phyloP scores from a whole-genome alignment of 192 early-diverging fungal species.

The Rhizoclosmatium globosum region DNA sequence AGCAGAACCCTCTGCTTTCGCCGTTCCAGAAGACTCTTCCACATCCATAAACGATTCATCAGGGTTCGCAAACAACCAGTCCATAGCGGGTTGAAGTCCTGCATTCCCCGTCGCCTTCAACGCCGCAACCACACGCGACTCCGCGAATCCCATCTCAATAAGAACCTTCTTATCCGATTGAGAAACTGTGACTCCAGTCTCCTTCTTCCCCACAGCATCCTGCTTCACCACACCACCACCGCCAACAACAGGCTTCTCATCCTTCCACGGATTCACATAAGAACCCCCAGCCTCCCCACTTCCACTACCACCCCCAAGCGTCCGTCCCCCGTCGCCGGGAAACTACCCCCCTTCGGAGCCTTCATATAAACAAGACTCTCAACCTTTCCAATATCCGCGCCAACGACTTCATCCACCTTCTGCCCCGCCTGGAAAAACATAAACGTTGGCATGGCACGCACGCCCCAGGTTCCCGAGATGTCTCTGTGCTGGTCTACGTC shows the following conservation, averaged over 20 bases:
- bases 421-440: slow-evolving; percentile 60
- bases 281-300: neutral
- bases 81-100: slow-evolving; percentile 85
- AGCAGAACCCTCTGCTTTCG: slow-evolving; percentile 12
- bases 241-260: neutral
- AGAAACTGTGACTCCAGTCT: neutral
- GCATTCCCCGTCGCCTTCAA: slow-evolving; percentile 75
- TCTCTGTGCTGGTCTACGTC: slow-evolving; percentile 75
- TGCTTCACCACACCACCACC: neutral
- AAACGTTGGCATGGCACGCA: slow-evolving; percentile 81
- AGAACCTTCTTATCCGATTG: slow-evolving; percentile 45
- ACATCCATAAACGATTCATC: slow-evolving; percentile 68
- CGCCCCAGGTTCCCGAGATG: slow-evolving; percentile 44
- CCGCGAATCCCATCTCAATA: slow-evolving; percentile 77
- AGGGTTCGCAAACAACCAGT: slow-evolving; percentile 81
- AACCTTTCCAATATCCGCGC: slow-evolving; percentile 40
- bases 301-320: neutral
- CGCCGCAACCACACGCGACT: slow-evolving; percentile 70
- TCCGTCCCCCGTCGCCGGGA: slow-evolving; percentile 14
- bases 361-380: slow-evolving; percentile 41
- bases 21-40: slow-evolving; percentile 49
- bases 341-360: neutral
- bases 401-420: slow-evolving; percentile 56
- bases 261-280: slow-evolving; percentile 27
- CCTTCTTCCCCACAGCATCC: neutral